phyloP scores from a whole-genome alignment of 78 protist species.

The Polysphondylium violaceum region DNA sequence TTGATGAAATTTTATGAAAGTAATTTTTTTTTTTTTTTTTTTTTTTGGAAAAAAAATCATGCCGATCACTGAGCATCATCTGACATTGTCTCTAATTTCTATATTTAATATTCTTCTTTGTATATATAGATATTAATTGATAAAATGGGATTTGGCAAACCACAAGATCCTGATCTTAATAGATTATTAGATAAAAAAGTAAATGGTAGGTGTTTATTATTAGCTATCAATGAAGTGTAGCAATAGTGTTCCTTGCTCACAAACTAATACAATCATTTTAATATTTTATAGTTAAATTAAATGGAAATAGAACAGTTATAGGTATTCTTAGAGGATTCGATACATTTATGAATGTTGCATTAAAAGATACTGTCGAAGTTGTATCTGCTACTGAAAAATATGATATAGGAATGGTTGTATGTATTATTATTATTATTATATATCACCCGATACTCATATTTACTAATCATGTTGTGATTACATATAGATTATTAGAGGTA shows the following conservation, averaged over 20 bases:
- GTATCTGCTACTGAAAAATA: slow-evolving; percentile 69
- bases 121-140: neutral
- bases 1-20: too few species aligned
- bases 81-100: too few species aligned
- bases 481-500: slow-evolving; percentile 78
- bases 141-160: slow-evolving; percentile 72
- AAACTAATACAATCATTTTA: neutral
- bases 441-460: neutral
- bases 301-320: slow-evolving; percentile 88
- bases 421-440: neutral
- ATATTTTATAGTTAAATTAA: slow-evolving; percentile 56
- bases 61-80: too few species aligned
- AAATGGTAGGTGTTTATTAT: neutral
- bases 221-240: too few species aligned
- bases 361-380: slow-evolving; percentile 91
- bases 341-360: slow-evolving; percentile 93
- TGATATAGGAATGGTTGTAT: slow-evolving; percentile 86
- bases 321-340: slow-evolving; percentile 95
- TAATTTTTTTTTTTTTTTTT: too few species aligned
- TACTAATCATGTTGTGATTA: neutral
- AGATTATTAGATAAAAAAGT: slow-evolving; percentile 63
- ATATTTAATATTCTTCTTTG: too few species aligned
- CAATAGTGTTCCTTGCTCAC: too few species aligned
- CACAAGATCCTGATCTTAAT: slow-evolving; percentile 66
- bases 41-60: too few species aligned